Evolutionary conservation across 1,284 basidiomycete species (phyloP), one percentile per base, ranked within the genome.

Genomic region (Ustilago lituana): DNA sequence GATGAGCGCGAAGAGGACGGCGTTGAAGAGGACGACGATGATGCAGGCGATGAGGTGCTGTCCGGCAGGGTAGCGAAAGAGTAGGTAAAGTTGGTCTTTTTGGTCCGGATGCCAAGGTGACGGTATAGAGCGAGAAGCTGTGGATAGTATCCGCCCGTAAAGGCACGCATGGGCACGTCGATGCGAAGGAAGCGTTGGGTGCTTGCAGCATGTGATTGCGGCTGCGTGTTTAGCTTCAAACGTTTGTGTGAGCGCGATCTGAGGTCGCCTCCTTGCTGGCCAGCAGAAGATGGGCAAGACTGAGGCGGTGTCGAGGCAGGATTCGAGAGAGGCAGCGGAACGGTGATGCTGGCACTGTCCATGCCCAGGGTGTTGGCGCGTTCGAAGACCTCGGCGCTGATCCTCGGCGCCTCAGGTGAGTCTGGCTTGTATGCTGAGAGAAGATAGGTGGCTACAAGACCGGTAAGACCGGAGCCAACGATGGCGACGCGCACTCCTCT

Each of bases 361-460:
- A 81, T 74, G 15, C 79, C 79, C 2, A 81, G 62, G 17, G 49
- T 59, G 10, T 43, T 17, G n/a, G 70, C 65, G 2, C 73, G 51
- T 55, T 81, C 79, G 37, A 80, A 78, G 32, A 81, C 53, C 22
- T 76, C 63, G 17, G 78, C 53, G 12, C 22, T 47, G 26, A 55
- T 46, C 5, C 26, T 37, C 15, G 41, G 36, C 2, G 31, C 22
- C 12, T 33, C n/a, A 15, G 39, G 4, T 4, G 55, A 33, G 33
- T 32, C 11, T 9, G 39, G 14, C 5, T 27, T 8, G 22, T 90
- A 79, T 24, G 84, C 62, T 3, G 86, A 84, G 48, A 95, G 87
- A 88, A 92, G 94, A 82, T 92, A 94, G 1, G 93, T 91, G 9
- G 93, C 91, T 11, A 90, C 89, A 10, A 88, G 88, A 3, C 93